These are phyloP conservation scores for Trichoderma endophyticum DNA, from an alignment of 2,329 filamentous ascomycete species.

Conservation along the genomic window DNA sequence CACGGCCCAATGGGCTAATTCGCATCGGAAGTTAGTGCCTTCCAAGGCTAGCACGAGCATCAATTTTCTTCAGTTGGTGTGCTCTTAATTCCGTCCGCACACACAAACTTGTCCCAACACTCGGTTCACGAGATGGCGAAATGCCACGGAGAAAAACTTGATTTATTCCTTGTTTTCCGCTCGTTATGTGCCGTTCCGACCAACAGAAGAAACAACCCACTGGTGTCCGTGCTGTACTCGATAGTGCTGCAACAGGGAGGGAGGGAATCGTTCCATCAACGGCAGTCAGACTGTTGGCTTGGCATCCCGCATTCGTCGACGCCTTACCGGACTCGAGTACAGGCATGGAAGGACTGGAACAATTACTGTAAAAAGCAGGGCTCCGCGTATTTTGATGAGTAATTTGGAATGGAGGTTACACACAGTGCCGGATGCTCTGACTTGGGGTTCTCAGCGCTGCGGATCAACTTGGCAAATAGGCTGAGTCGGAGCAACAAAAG, in stretches of 20 bases:
- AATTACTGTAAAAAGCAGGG: neutral
- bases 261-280: neutral
- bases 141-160: neutral
- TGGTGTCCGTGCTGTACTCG: neutral
- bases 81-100: neutral
- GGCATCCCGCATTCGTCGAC: neutral
- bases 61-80: neutral
- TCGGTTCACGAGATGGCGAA: neutral
- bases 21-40: neutral
- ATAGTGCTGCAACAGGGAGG: neutral
- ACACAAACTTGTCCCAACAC: neutral
- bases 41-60: neutral
- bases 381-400: neutral
- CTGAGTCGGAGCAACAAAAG: neutral
- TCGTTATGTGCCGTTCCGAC: neutral
- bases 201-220: neutral
- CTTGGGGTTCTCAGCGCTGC: neutral
- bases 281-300: neutral
- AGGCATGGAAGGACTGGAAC: neutral
- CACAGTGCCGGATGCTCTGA: neutral
- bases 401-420: neutral
- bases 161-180: neutral
- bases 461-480: neutral
- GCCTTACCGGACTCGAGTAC: neutral
- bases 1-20: neutral